Percentiles rank a stretch among this genome's conserved stretches.
These are phyloP conservation scores for Laguncularia racemosa DNA, from an alignment of 345 rosid species.

Conservation along the genomic window DNA sequence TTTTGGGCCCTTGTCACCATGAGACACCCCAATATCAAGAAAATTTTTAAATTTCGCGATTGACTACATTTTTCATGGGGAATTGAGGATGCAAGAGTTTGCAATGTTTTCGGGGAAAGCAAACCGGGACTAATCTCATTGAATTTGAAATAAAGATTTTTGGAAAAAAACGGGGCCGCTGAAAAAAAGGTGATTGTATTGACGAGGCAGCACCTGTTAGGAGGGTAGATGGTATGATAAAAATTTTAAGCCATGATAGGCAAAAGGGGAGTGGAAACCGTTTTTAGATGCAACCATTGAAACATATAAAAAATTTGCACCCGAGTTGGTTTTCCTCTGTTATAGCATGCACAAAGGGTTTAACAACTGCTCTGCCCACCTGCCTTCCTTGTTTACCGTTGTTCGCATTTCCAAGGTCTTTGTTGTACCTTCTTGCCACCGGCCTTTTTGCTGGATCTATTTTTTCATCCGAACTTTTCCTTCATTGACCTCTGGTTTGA, in stretches of 20 bases:
- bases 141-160: constrained; percentile 58
- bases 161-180: constrained; percentile 72
- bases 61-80: constrained; percentile 35
- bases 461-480: constrained; percentile 11
- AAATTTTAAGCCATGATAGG: constrained; percentile 66
- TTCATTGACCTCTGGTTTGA: constrained; percentile 11
- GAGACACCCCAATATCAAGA: constrained; percentile 91
- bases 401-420: constrained; percentile 31
- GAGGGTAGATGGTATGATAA: constrained; percentile 44
- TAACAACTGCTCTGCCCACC: constrained; percentile 92
- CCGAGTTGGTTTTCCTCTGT: constrained; percentile 45
- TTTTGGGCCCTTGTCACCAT: constrained; percentile 93
- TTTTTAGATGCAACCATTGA: constrained; percentile 70
- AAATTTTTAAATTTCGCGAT: constrained; percentile 42
- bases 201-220: constrained; percentile 11
- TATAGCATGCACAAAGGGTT: constrained; percentile 79
- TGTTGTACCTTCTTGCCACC: constrained; percentile 40
- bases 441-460: constrained; percentile 19
- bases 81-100: constrained; percentile 66
- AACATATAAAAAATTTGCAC: constrained; percentile 69
- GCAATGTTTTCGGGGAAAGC: constrained; percentile 76
- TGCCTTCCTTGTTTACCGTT: constrained; percentile 60
- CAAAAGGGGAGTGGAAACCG: constrained; percentile 82
- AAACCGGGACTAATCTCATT: constrained; percentile 89
- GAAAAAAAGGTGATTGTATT: constrained; percentile 44